Conservation (phyloP, 2,329 filamentous ascomycete genomes). For the Plenodomus tracheiphilus region DNA sequence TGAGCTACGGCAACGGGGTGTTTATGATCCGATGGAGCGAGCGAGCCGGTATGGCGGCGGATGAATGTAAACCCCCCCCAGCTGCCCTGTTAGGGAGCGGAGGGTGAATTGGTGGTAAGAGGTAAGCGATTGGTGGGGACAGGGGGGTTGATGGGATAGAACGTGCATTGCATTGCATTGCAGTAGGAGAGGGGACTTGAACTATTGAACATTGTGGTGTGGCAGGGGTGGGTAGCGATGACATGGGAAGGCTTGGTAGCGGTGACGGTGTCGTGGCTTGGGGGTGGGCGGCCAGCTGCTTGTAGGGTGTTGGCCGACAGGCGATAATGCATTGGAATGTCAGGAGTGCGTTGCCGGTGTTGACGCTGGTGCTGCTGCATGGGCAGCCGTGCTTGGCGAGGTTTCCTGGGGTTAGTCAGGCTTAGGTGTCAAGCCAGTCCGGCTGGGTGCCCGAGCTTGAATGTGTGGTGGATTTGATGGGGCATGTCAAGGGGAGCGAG, state of each 20-base stretch:
- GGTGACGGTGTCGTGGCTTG: neutral
- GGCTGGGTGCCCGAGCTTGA: neutral
- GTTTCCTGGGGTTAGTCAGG: constrained; percentile 1
- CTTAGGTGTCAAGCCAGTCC: neutral
- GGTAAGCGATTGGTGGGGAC: constrained; percentile 15
- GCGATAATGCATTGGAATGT: constrained; percentile 16
- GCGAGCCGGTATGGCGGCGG: constrained; percentile 2
- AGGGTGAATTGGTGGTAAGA: constrained; percentile 15
- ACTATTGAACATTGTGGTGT: constrained; percentile 3
- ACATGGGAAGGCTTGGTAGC: constrained; percentile 1
- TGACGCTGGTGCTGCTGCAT: neutral
- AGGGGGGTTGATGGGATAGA: constrained; percentile 18
- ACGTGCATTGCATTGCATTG: constrained; percentile 12
- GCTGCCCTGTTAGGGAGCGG: constrained; percentile 20
- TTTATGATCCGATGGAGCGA: constrained; percentile 9
- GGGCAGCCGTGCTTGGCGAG: constrained; percentile 11
- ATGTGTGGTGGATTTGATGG: neutral
- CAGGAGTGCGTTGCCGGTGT: constrained; percentile 7
- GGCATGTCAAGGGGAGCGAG: neutral
- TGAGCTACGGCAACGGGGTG: neutral
- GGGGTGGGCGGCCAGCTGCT: constrained; percentile 10
- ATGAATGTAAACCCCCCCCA: too few relatives aligned
- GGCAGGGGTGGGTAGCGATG: constrained; percentile 7
- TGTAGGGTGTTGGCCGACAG: constrained; percentile 8
- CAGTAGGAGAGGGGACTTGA: constrained; percentile 2